phyloP scores from a whole-genome alignment of 2,329 filamentous ascomycete genomes.

The Penicillium sp. region DNA sequence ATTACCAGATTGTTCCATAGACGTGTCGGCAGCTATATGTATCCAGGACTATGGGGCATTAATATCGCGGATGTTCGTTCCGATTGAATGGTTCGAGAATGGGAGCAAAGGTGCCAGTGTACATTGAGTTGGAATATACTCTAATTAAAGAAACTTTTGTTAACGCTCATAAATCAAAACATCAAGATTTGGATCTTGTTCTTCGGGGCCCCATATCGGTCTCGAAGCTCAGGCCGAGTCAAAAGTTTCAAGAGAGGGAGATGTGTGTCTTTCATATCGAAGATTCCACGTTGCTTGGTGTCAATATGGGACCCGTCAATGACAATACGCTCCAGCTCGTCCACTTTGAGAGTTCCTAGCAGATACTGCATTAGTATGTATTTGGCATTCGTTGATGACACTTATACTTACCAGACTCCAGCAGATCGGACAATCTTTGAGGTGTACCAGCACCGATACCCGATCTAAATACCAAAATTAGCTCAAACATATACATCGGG shows the following conservation, averaged over 20 bases:
- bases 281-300: slow-evolving; percentile 87
- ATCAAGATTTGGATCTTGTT: slow-evolving; percentile 56
- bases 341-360: slow-evolving; percentile 69
- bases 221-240: slow-evolving; percentile 70
- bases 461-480: slow-evolving; percentile 56
- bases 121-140: neutral
- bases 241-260: slow-evolving; percentile 78
- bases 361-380: slow-evolving; percentile 8
- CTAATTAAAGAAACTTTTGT: neutral
- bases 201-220: slow-evolving; percentile 64
- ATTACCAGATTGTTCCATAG: no score
- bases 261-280: slow-evolving; percentile 94
- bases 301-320: slow-evolving; percentile 93
- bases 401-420: slow-evolving; percentile 71
- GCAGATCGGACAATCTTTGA: slow-evolving; percentile 76
- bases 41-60: no score
- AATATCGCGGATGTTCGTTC: no score
- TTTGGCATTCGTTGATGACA: neutral
- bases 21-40: no score
- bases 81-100: no score
- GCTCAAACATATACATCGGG: neutral
- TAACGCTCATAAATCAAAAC: slow-evolving; percentile 47
- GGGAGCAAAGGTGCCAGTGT: neutral
- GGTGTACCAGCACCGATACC: slow-evolving; percentile 92
- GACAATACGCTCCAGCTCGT: slow-evolving; percentile 76